Percentiles rank a stretch among this genome's conserved stretches.
Evolutionary conservation across 2,329 filamentous ascomycete species (phyloP).

Genomic region (Fusarium redolens): DNA sequence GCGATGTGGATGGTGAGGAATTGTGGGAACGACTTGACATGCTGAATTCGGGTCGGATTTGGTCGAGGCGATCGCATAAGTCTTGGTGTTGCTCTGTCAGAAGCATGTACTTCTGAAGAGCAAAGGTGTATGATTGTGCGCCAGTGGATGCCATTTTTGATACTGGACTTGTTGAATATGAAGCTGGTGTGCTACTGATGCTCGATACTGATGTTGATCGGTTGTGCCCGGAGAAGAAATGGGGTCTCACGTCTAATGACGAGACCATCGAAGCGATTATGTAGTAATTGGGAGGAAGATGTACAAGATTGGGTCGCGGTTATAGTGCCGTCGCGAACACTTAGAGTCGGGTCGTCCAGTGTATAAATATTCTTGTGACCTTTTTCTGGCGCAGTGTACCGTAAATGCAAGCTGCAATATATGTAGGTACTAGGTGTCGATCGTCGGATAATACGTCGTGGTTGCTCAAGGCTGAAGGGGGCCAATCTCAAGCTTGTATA

Average conservation of each 20-base stretch:
- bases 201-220: conserved; percentile 39
- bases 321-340: conserved; percentile 24
- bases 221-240: conserved; percentile 42
- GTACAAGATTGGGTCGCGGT: conserved; percentile 8
- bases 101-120: conserved; percentile 65
- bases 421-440: conserved; percentile 33
- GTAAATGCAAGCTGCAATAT: conserved; percentile 18
- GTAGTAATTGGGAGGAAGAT: conserved; percentile 9
- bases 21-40: conserved; percentile 51
- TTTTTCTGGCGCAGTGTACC: conserved; percentile 13
- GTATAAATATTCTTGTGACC: conserved; percentile 17
- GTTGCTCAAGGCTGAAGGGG: conserved; percentile 26
- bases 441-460: conserved; percentile 23
- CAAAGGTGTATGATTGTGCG: conserved; percentile 56
- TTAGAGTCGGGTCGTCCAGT: neutral
- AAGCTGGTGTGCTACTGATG: conserved; percentile 15
- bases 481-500: conserved; percentile 39
- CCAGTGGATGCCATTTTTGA: conserved; percentile 46
- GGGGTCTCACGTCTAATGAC: conserved; percentile 45
- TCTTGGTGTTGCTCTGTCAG: conserved; percentile 66
- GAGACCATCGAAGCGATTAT: conserved; percentile 49
- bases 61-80: conserved; percentile 62
- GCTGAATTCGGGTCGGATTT: conserved; percentile 58
- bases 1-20: conserved; percentile 69
- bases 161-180: conserved; percentile 2